phyloP scores from a whole-genome alignment of 1,284 basidiomycete genomes.

The Boletus holoroseus region DNA sequence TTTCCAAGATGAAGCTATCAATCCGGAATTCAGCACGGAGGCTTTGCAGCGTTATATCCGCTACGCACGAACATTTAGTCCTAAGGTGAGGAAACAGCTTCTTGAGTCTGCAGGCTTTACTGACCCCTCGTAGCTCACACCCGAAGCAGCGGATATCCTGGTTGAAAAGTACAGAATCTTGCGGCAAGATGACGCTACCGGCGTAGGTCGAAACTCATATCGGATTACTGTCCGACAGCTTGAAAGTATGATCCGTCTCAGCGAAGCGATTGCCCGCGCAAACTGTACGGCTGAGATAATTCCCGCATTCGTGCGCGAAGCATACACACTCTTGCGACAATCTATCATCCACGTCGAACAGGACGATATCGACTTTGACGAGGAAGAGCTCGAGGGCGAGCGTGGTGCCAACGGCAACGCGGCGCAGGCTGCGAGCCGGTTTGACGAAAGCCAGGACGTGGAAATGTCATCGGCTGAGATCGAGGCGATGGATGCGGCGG shows the following conservation, averaged over 20 bases:
- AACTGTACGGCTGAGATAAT: slow-evolving; percentile 94
- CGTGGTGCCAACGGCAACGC: slow-evolving; percentile 35
- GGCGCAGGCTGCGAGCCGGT: slow-evolving; percentile 27
- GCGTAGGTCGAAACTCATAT: slow-evolving; percentile 87
- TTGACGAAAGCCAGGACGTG: slow-evolving; percentile 54
- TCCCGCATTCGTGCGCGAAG: slow-evolving; percentile 92
- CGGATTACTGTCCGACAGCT: slow-evolving; percentile 95
- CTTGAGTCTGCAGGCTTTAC: not conserved
- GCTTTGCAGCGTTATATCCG: slow-evolving; percentile 95
- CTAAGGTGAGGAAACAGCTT: slow-evolving; percentile 58
- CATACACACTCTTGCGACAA: slow-evolving; percentile 88
- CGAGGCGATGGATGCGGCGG: slow-evolving; percentile 55
- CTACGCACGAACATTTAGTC: slow-evolving; percentile 94
- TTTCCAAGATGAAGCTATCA: slow-evolving; percentile 90
- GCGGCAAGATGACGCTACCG: slow-evolving; percentile 87
- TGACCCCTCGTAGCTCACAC: slow-evolving; percentile 63
- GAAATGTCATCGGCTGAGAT: slow-evolving; percentile 59
- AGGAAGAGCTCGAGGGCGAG: slow-evolving; percentile 73
- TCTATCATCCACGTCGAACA: slow-evolving; percentile 99
- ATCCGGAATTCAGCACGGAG: slow-evolving; percentile 96
- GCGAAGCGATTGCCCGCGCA: slow-evolving; percentile 94
- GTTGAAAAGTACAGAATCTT: slow-evolving; percentile 95
- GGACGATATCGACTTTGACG: slow-evolving; percentile 97
- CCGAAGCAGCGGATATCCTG: slow-evolving; percentile 86
- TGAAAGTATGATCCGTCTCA: slow-evolving; percentile 95